Percentiles rank a stretch among this genome's conserved stretches.
These are phyloP conservation scores for Cryphonectria naterciae DNA, from an alignment of 2,329 filamentous ascomycete species.

Conservation along the genomic window DNA sequence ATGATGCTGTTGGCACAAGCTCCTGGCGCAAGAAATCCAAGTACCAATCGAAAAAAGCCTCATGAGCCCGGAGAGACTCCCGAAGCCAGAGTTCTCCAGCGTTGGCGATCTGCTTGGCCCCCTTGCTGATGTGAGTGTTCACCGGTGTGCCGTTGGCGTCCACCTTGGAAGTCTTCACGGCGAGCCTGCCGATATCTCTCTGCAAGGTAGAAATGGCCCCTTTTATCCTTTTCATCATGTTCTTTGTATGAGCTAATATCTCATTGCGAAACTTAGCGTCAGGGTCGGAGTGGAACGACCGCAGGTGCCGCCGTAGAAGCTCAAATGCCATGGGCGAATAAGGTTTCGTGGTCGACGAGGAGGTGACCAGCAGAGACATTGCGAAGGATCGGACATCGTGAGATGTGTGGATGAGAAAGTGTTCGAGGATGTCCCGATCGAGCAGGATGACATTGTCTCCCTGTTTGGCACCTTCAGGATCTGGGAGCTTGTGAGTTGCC, in stretches of 20 bases:
- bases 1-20: slow-evolving; percentile 79
- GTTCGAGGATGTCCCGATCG: slow-evolving; percentile 50
- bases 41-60: slow-evolving; percentile 76
- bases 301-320: slow-evolving; percentile 67
- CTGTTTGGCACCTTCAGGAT: slow-evolving; percentile 22
- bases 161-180: slow-evolving; percentile 26
- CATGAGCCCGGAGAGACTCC: slow-evolving; percentile 53
- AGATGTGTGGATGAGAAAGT: slow-evolving; percentile 59
- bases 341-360: slow-evolving; percentile 73
- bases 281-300: slow-evolving; percentile 77
- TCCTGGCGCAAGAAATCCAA: slow-evolving; percentile 72
- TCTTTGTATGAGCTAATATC: slow-evolving; percentile 72
- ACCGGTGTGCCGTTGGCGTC: slow-evolving; percentile 5
- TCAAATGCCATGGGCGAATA: slow-evolving; percentile 66
- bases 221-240: slow-evolving; percentile 76
- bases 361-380: slow-evolving; percentile 78
- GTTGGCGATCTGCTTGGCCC: slow-evolving; percentile 22
- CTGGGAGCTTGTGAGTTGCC: slow-evolving; percentile 33
- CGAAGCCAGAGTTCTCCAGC: slow-evolving; percentile 33
- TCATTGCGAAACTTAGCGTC: slow-evolving; percentile 88
- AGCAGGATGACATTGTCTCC: slow-evolving; percentile 39
- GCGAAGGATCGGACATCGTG: slow-evolving; percentile 76
- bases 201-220: slow-evolving; percentile 64
- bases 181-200: slow-evolving; percentile 45
- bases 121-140: slow-evolving; percentile 24